A percentile compares a stretch with the other conserved stretches of the same genome.
These are phyloP conservation scores for Dactylis glomerata DNA, from an alignment of 176 grass and related monocot genomes.

Conservation along the genomic window DNA sequence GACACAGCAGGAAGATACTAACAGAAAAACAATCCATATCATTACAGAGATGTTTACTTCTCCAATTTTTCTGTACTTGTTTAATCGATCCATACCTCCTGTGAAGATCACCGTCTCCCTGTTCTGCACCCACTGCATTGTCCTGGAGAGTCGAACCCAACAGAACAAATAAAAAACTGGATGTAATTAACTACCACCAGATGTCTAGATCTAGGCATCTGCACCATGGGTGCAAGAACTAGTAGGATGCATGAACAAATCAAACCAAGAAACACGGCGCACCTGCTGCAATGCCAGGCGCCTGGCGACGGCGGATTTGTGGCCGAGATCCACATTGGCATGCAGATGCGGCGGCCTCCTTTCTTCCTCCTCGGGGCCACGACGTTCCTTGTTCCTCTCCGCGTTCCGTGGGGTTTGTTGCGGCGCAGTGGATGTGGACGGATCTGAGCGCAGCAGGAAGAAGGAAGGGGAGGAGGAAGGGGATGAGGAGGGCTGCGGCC, in stretches of 20 bases:
- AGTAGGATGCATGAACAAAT: not conserved
- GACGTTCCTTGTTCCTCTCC: conserved; percentile 10
- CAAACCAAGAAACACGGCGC: not conserved
- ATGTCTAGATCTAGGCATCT: conserved; percentile 30
- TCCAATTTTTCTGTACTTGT: not conserved
- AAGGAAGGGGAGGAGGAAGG: not conserved
- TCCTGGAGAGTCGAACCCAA: conserved; percentile 12
- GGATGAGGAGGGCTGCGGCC: conserved; percentile 41
- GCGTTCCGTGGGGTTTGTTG: conserved; percentile 25
- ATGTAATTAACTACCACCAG: not conserved
- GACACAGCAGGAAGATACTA: not conserved
- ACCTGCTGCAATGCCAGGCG: conserved; percentile 49
- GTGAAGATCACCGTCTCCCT: not conserved
- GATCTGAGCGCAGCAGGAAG: conserved; percentile 42
- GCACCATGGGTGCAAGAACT: conserved; percentile 27
- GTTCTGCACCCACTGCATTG: conserved; percentile 23
- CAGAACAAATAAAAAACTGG: not conserved
- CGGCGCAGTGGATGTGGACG: conserved; percentile 36
- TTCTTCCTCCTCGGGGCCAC: conserved; percentile 2
- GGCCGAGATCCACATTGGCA: conserved; percentile 53
- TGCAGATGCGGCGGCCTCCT: conserved; percentile 53
- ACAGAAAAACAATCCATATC: not conserved
- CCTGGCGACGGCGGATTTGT: conserved; percentile 23
- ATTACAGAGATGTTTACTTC: not conserved
- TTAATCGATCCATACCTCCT: conserved; percentile 45